Percentiles rank a stretch among this genome's conserved stretches.
Conservation (phyloP, 805 yeast species). For the Zygoascus biomembranicola region DNA sequence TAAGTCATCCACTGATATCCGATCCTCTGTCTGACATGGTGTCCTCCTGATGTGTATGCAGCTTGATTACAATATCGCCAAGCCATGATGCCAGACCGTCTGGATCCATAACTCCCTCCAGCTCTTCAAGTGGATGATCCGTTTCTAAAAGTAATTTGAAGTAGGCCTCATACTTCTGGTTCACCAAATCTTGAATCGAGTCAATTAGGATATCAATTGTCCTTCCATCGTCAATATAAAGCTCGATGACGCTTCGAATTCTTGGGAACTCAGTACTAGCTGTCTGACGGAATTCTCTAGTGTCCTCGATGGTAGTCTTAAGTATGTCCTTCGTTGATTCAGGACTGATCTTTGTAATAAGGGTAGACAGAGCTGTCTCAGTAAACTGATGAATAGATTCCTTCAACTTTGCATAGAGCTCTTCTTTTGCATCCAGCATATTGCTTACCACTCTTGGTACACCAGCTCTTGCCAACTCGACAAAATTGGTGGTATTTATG, state of each 20-base stretch:
- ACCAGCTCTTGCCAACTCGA: slow-evolving; percentile 52
- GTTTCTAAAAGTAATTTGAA: slow-evolving; percentile 31
- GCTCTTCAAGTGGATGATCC: slow-evolving; percentile 18
- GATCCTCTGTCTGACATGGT: not conserved
- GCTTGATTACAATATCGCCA: slow-evolving; percentile 28
- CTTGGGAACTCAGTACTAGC: slow-evolving; percentile 50
- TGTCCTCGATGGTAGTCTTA: slow-evolving; percentile 26
- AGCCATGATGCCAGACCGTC: slow-evolving; percentile 51
- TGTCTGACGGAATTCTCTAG: slow-evolving; percentile 38
- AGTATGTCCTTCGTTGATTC: slow-evolving; percentile 1
- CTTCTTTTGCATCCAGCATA: slow-evolving; percentile 70
- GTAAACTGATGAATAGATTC: slow-evolving; percentile 64
- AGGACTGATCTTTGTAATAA: slow-evolving; percentile 39
- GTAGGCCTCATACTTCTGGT: slow-evolving; percentile 49
- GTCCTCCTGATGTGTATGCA: slow-evolving; percentile 3
- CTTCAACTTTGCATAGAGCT: slow-evolving; percentile 65
- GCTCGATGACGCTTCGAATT: slow-evolving; percentile 41
- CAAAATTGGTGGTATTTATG: slow-evolving; percentile 28
- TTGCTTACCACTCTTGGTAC: slow-evolving; percentile 75
- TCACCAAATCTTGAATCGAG: slow-evolving; percentile 55
- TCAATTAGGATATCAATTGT: slow-evolving; percentile 48
- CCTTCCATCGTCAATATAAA: slow-evolving; percentile 49
- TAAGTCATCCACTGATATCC: not conserved
- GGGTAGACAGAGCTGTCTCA: slow-evolving; percentile 41
- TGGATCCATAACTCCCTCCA: slow-evolving; percentile 51